These are phyloP conservation scores for Beauveria brongniartii DNA, from an alignment of 2,329 filamentous ascomycete species.

Conservation along the genomic window DNA sequence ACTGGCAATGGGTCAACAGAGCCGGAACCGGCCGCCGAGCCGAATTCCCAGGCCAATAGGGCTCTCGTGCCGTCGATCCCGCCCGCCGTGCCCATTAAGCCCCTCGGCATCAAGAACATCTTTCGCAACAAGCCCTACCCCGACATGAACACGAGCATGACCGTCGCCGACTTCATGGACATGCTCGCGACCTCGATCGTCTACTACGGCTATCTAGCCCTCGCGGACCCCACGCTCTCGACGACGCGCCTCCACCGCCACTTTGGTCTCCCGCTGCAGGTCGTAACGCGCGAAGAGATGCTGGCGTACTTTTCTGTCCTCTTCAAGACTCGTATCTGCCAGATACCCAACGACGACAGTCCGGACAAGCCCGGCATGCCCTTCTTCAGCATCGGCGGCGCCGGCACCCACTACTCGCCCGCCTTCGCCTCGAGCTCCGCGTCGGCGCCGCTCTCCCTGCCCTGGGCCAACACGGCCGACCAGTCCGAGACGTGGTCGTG, in stretches of 20 bases:
- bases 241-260: slow-evolving; percentile 6
- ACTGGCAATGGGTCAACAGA: background rate
- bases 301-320: slow-evolving; percentile 12
- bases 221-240: slow-evolving; percentile 12
- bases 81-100: background rate
- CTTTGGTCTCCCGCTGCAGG: slow-evolving; percentile 12
- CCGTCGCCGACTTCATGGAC: slow-evolving; percentile 13
- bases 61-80: slow-evolving; percentile 2
- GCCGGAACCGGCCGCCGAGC: background rate
- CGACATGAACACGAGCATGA: slow-evolving; percentile 6
- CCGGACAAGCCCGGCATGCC: slow-evolving; percentile 26
- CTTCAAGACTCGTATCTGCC: slow-evolving; percentile 11
- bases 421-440: background rate
- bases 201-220: slow-evolving; percentile 12
- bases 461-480: slow-evolving; percentile 8
- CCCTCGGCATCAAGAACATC: background rate
- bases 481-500: slow-evolving; percentile 1
- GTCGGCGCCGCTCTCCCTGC: background rate
- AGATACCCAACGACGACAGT: background rate
- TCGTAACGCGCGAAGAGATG: slow-evolving; percentile 11
- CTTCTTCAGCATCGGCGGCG: slow-evolving; percentile 55
- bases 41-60: background rate
- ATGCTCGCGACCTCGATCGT: slow-evolving; percentile 10
- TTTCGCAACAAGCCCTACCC: slow-evolving; percentile 7
- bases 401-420: slow-evolving; percentile 39